Evolutionary conservation across 306 rosid genomes (phyloP).

Genomic region (Begonia peltatifolia): DNA sequence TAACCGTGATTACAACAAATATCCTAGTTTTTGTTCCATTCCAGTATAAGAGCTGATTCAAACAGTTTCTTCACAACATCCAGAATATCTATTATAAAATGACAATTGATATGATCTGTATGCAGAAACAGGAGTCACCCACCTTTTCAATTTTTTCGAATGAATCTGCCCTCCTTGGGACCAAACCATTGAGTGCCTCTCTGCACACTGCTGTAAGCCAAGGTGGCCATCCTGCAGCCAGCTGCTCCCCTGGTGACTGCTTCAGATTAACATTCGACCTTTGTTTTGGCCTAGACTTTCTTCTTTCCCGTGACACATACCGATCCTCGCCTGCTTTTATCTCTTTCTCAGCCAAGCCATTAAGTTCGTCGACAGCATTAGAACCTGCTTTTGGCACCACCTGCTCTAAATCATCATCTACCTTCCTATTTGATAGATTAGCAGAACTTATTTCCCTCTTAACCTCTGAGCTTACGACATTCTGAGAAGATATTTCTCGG

Average conservation of each 20-base stretch:
- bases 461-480: conserved; percentile 23
- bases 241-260: conserved; percentile 47
- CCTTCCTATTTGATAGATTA: conserved; percentile 20
- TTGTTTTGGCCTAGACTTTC: conserved; percentile 33
- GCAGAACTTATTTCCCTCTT: conserved; percentile 25
- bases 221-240: conserved; percentile 59
- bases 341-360: conserved; percentile 20
- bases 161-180: conserved; percentile 56
- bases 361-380: conserved; percentile 23
- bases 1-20: no score
- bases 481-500: conserved; percentile 31
- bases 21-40: no score
- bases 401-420: conserved; percentile 17
- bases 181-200: conserved; percentile 58
- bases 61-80: no score
- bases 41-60: no score
- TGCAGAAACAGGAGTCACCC: not conserved
- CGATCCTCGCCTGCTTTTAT: conserved; percentile 24
- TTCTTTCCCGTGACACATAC: conserved; percentile 21
- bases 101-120: no score
- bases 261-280: conserved; percentile 34
- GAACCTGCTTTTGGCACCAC: conserved; percentile 6
- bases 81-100: not conserved
- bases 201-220: conserved; percentile 72
- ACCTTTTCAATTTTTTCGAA: conserved; percentile 72